These are phyloP conservation scores for Clonostachys rhizophaga DNA, from an alignment of 2,329 filamentous ascomycete genomes.

Conservation along the genomic window DNA sequence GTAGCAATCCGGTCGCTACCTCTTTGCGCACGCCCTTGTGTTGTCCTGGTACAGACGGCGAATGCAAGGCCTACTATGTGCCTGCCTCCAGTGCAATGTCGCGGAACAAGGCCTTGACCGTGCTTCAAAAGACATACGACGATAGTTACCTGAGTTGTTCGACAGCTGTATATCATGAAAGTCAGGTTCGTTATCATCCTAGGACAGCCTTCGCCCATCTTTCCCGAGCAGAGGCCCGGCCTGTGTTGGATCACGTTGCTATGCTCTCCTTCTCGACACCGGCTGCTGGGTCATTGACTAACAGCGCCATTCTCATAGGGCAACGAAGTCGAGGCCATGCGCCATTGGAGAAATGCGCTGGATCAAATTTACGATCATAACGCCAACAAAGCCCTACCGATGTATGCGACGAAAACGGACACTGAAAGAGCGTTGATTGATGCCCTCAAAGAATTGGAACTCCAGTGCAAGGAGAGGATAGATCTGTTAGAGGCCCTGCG, in stretches of 20 bases:
- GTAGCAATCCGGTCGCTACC: no score
- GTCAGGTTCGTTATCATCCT: constrained; percentile 57
- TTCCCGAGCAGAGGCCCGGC: not conserved
- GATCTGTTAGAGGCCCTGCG: constrained; percentile 80
- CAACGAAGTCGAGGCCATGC: constrained; percentile 84
- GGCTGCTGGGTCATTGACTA: constrained; percentile 3
- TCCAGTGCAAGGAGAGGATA: constrained; percentile 91
- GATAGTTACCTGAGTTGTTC: constrained; percentile 94
- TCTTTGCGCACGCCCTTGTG: no score
- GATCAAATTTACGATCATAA: constrained; percentile 86
- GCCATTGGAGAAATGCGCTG: constrained; percentile 85
- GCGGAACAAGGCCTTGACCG: constrained; percentile 54
- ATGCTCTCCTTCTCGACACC: not conserved
- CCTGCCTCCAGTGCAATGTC: constrained; percentile 37
- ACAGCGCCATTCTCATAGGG: constrained; percentile 47
- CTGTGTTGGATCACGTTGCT: not conserved
- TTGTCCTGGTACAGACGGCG: no score
- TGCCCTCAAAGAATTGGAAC: constrained; percentile 75
- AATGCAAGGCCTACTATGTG: constrained; percentile 15
- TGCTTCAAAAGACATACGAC: constrained; percentile 95
- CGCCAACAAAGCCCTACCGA: constrained; percentile 66
- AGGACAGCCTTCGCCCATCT: not conserved
- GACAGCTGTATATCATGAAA: constrained; percentile 93
- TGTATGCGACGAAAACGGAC: constrained; percentile 68
- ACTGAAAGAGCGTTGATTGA: constrained; percentile 80